Evolutionary conservation across 2,329 filamentous ascomycete species (phyloP).

Genomic region (Macrophomina tecta): DNA sequence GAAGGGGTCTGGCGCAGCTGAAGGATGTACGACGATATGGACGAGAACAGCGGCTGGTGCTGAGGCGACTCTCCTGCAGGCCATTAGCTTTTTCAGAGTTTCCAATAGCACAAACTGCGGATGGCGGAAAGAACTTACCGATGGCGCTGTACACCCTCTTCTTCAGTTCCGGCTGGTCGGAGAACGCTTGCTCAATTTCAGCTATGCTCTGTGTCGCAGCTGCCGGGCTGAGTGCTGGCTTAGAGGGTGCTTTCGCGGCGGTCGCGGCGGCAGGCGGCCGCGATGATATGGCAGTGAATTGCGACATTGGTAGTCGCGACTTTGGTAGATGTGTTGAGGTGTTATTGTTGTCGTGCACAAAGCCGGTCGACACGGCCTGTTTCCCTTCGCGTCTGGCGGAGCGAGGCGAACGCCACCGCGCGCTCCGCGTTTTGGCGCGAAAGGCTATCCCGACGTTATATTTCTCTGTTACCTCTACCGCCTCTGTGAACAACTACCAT

Average conservation of each 20-base stretch:
- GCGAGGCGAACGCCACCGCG: slow-evolving; percentile 19
- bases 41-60: slow-evolving; percentile 26
- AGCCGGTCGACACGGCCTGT: slow-evolving; percentile 6
- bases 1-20: slow-evolving; percentile 16
- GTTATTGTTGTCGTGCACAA: slow-evolving; percentile 1
- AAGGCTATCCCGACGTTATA: slow-evolving; percentile 22
- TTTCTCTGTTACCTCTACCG: background rate
- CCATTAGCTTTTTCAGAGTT: background rate
- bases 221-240: background rate
- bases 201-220: slow-evolving; percentile 7
- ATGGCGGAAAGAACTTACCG: slow-evolving; percentile 33
- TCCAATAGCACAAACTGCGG: background rate
- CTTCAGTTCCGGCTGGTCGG: slow-evolving; percentile 41
- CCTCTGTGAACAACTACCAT: background rate
- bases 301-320: slow-evolving; percentile 14
- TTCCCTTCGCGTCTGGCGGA: slow-evolving; percentile 20
- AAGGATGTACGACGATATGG: slow-evolving; percentile 29
- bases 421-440: slow-evolving; percentile 25
- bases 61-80: slow-evolving; percentile 11
- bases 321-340: background rate
- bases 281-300: slow-evolving; percentile 24
- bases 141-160: slow-evolving; percentile 47
- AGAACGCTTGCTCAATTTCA: slow-evolving; percentile 37
- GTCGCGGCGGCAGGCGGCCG: slow-evolving; percentile 18
- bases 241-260: background rate